These are phyloP conservation scores for Zygosaccharomyces siamensis DNA, from an alignment of 805 yeast genomes.

Conservation along the genomic window DNA sequence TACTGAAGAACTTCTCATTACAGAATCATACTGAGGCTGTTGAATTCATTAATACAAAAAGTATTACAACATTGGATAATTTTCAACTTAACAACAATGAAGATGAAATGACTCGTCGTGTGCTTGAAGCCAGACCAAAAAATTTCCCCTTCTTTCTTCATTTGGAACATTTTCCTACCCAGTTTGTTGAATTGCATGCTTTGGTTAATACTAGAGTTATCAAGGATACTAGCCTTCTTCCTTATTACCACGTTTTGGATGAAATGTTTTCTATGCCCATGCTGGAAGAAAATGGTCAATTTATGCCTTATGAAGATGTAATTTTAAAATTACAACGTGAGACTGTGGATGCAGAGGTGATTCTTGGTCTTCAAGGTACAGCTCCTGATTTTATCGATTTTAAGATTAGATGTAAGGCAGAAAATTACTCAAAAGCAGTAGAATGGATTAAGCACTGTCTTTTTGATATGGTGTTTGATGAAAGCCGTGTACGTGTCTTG, in stretches of 20 bases:
- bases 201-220: constrained; percentile 52
- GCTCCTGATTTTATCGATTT: constrained; percentile 65
- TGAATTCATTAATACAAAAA: constrained; percentile 60
- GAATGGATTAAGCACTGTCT: constrained; percentile 70
- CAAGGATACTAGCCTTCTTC: constrained; percentile 46
- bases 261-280: constrained; percentile 73
- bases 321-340: constrained; percentile 68
- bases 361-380: constrained; percentile 52
- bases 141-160: constrained; percentile 67
- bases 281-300: constrained; percentile 52
- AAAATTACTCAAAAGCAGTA: constrained; percentile 62
- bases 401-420: constrained; percentile 53
- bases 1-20: constrained; percentile 56
- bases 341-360: constrained; percentile 54
- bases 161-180: constrained; percentile 73
- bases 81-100: constrained; percentile 33
- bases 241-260: constrained; percentile 59
- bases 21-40: constrained; percentile 72
- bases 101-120: constrained; percentile 25
- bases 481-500: constrained; percentile 60
- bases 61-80: constrained; percentile 57
- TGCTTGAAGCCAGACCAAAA: constrained; percentile 36
- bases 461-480: constrained; percentile 65
- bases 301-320: constrained; percentile 69
- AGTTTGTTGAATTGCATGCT: constrained; percentile 66